Evolutionary conservation across 257 asterid species (phyloP), one percentile per base, ranked within the genome.

Genomic region (Nicotiana benthamiana): DNA sequence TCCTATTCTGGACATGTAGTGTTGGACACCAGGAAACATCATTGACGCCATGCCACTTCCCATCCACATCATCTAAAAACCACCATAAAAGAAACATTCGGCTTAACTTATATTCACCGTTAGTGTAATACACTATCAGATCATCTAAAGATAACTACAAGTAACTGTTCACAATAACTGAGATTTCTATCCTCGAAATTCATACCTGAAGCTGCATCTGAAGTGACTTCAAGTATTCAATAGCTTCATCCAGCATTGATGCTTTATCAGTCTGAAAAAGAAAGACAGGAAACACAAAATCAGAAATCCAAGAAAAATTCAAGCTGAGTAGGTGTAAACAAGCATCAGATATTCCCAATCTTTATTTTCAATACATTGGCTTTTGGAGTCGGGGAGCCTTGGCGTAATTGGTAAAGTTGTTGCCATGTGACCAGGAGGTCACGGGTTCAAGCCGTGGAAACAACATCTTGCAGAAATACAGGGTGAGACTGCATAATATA

Each of bases 231-330:
- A 91, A 89, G 91, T 94, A 94, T 81, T 94, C 97, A 24, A 94
- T 93, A 36, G 97, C 98, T 82, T 94, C 97, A 56, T 94, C 97
- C 82, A 94, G 77, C 95, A 92, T 88, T 3, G 98, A 94, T 56
- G 98, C 98, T 88, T 94, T 94, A 72, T 94, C 97, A 11, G 97
- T 85, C 98, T 92, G 89, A 12, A 53, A 77, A 46, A 11, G 40
- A 13, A 43, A 26, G 16, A 52, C 40, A 12, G 48, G 68, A 75
- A 48, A 48, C 59, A 46, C 24, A 43, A 22, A 27, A 17, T 43
- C 22, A 60, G 59, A 46, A 4, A 61, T 26, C 18, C 28, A 61
- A 28, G 59, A 60, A 24, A 81, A 63, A 13, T 15, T n/a, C 43
- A 48, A 72, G 22, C 22, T 46, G 60, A 72, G 78, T 46, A 46